Evolutionary conservation across 2,329 filamentous ascomycete species (phyloP).

Genomic region (Fusarium nygamai): DNA sequence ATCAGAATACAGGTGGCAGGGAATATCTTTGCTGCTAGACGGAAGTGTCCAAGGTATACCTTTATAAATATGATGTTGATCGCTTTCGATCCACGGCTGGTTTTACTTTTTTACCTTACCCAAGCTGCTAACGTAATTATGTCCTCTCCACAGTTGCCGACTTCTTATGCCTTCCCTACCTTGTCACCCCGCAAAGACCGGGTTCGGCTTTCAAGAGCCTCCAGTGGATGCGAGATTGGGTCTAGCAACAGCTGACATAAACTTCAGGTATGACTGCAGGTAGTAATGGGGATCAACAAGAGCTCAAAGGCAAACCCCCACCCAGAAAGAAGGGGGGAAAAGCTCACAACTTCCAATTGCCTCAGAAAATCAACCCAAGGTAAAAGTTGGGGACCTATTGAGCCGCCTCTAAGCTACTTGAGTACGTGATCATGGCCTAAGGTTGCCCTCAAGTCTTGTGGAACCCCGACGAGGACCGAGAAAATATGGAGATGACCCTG

Average conservation of each 20-base stretch:
- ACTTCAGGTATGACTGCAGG: background rate
- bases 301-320: background rate
- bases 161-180: background rate
- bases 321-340: background rate
- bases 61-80: background rate
- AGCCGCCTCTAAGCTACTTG: constrained; percentile 19
- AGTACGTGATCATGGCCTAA: background rate
- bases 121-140: background rate
- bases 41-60: background rate
- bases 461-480: constrained; percentile 32
- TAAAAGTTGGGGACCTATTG: constrained; percentile 7
- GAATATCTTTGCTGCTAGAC: background rate
- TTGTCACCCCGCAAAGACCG: constrained; percentile 23
- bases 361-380: background rate
- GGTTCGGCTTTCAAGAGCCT: background rate
- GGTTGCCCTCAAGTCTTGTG: background rate
- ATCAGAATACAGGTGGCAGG: background rate
- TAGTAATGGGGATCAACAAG: background rate
- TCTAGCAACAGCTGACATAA: background rate
- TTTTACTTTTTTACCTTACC: background rate
- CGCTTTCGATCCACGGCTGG: background rate
- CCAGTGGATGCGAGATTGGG: background rate
- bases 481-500: constrained; percentile 27
- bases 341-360: background rate
- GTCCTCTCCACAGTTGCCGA: constrained; percentile 4